A percentile compares a stretch with the other conserved stretches of the same genome.
These are phyloP conservation scores for Coffea canephora DNA, from an alignment of 257 asterid genomes.

Conservation along the genomic window DNA sequence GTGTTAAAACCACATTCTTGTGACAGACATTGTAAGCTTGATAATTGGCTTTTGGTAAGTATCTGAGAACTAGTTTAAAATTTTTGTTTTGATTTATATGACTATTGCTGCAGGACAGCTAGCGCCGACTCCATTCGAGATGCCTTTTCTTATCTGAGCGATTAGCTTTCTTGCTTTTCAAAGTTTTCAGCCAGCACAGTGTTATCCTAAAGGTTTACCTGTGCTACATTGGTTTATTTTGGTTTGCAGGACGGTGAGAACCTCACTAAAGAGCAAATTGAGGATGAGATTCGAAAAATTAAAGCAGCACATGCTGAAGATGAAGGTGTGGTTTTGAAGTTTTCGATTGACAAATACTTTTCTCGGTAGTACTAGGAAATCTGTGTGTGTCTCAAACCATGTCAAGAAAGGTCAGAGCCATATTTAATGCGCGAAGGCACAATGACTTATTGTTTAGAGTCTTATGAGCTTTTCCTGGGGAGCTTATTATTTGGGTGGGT, in stretches of 20 bases:
- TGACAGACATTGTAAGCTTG: background rate
- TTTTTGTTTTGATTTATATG: background rate
- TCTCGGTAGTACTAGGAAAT: background rate
- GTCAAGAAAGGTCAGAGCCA: background rate
- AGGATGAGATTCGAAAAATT: conserved; percentile 77
- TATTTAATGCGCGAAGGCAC: too few relatives aligned
- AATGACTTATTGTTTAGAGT: too few relatives aligned
- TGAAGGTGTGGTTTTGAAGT: conserved; percentile 55
- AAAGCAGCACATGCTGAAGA: conserved; percentile 94
- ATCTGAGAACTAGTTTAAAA: background rate
- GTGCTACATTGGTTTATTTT: background rate
- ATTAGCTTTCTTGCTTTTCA: background rate
- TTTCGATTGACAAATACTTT: conserved; percentile 8
- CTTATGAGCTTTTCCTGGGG: too few relatives aligned
- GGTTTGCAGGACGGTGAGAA: conserved; percentile 68
- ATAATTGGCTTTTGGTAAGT: background rate
- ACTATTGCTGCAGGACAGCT: background rate
- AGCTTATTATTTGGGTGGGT: background rate
- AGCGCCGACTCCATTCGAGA: background rate
- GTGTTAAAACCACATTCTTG: background rate
- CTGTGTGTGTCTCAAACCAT: background rate
- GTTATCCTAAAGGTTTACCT: background rate
- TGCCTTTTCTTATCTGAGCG: background rate
- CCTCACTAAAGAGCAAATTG: conserved; percentile 83
- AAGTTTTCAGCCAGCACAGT: background rate